Evolutionary conservation across 495 filamentous ascomycete genomes (phyloP).

Genomic region (Neurospora sp.): DNA sequence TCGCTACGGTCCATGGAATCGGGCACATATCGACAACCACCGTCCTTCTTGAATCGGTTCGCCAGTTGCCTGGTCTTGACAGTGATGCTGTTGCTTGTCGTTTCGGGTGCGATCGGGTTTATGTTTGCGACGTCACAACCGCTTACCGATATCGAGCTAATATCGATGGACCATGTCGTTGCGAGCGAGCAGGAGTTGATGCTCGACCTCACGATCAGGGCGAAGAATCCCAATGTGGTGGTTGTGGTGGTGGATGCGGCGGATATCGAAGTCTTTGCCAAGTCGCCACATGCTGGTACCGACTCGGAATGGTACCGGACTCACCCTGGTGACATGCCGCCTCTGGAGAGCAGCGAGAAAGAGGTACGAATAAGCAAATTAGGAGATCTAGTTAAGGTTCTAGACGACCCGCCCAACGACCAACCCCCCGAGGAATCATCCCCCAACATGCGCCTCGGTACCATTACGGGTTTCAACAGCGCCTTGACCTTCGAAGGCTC

Average conservation of each 20-base stretch:
- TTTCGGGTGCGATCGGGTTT: conserved; percentile 75
- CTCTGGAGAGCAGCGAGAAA: conserved; percentile 1
- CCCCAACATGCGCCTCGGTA: conserved; percentile 82
- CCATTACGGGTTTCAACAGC: conserved; percentile 77
- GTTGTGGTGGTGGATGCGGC: conserved; percentile 72
- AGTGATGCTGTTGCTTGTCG: conserved; percentile 62
- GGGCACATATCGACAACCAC: conserved; percentile 52
- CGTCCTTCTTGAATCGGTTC: conserved; percentile 58
- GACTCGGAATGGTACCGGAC: conserved; percentile 64
- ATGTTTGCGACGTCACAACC: conserved; percentile 86
- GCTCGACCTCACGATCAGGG: conserved; percentile 81
- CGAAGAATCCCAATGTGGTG: conserved; percentile 85
- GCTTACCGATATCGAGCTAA: conserved; percentile 62
- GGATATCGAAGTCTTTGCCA: conserved; percentile 88
- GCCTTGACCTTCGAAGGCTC: conserved; percentile 80
- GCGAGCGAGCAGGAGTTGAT: conserved; percentile 93
- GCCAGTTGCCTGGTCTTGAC: conserved; percentile 70
- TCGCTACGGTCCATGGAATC: conserved; percentile 66
- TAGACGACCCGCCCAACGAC: conserved; percentile 56
- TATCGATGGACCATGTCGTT: conserved; percentile 76
- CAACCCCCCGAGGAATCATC: conserved; percentile 41
- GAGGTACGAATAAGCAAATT: conserved; percentile 8
- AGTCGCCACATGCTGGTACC: conserved; percentile 72
- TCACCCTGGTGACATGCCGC: conserved; percentile 28
- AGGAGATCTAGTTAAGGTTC: conserved; percentile 5